phyloP scores from a whole-genome alignment of 1,284 basidiomycete genomes.

The Ceratobasidium sp. region DNA sequence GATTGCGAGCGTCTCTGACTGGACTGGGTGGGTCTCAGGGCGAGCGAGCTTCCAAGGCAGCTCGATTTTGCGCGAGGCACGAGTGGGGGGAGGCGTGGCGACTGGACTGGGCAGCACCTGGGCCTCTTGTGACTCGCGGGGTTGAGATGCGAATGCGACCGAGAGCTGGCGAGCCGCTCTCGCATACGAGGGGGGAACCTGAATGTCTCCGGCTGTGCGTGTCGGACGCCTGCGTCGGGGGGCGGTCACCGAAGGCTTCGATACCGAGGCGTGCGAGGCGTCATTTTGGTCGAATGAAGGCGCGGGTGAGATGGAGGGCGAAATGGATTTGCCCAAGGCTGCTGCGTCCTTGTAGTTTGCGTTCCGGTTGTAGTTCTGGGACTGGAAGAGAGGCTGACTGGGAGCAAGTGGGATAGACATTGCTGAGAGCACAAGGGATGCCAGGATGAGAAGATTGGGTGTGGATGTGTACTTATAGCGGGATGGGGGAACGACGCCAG shows the following conservation, averaged over 20 bases:
- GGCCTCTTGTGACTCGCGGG: background rate
- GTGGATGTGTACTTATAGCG: slow-evolving; percentile 3
- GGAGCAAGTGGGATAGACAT: slow-evolving; percentile 13
- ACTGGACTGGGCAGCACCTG: slow-evolving; percentile 6
- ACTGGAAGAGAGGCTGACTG: background rate
- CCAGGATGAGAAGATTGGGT: background rate
- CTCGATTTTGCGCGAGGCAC: slow-evolving; percentile 24
- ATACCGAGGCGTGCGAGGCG: background rate
- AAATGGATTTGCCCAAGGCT: too few species aligned
- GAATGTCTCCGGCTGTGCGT: slow-evolving; percentile 21
- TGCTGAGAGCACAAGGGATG: background rate
- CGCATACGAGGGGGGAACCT: slow-evolving; percentile 19
- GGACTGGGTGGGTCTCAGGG: slow-evolving; percentile 8
- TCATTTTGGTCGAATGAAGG: slow-evolving; percentile 4
- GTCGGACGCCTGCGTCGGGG: slow-evolving; percentile 1
- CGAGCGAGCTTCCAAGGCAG: slow-evolving; percentile 31
- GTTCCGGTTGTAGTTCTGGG: slow-evolving; percentile 5
- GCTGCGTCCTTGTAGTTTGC: background rate
- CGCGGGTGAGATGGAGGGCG: background rate
- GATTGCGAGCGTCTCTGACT: slow-evolving; percentile 11
- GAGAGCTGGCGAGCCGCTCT: slow-evolving; percentile 3
- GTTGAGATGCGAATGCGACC: slow-evolving; percentile 8
- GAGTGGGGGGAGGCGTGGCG: background rate
- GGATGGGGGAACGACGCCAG: slow-evolving; percentile 8
- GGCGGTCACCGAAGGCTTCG: background rate